Evolutionary conservation across 352 stramenopile genomes (phyloP), one percentile per base, ranked within the genome.

Genomic region (Phytophthora meadii): DNA sequence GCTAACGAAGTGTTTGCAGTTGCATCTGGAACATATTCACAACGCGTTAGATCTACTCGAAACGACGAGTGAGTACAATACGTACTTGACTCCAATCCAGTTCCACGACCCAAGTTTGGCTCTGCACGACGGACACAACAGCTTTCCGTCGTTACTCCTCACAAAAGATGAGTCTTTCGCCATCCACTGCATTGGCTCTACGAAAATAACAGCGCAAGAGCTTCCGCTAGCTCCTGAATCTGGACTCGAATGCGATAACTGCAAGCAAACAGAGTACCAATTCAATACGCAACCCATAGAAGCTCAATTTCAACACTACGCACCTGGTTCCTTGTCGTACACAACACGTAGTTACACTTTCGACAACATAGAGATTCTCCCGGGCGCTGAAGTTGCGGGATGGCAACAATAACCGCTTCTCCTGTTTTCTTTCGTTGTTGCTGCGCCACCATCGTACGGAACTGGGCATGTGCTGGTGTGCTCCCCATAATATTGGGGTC

Each of bases 111-210:
- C 85, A 54, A 94, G 70, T 49, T 94, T 94, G 11, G 83, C 65
- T 5, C 74, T 81, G 60, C 85, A 93, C 11, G 81, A 79, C 14
- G 84, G 84, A 58, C 85, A 94, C 8, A 65, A 53, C 8, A 94
- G 42, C 42, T 92, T 94, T 27, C 85, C 85, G 24, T 86, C 65
- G 27, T 82, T 84, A 34, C 51, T 65, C 24, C 61, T 57, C 14
- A 68, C 37, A 27, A 90, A 79, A 5, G 51, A 52, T 1, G 42
- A 15, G 0, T 64, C 47, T 14, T 42, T 63, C 5, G 52, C 59
- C 85, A 94, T 94, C 85, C 85, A 94, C 40, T 77, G 40, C 69
- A 94, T 81, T 0, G 83, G 83, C 59, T 94, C 85, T 2, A 92
- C 44, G 41, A 79, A 90, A 11, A 90, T 68, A 0, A 69, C 60